These are phyloP conservation scores for Ceratobasidium sp. DNA, from an alignment of 1,284 basidiomycete species.

Conservation along the genomic window DNA sequence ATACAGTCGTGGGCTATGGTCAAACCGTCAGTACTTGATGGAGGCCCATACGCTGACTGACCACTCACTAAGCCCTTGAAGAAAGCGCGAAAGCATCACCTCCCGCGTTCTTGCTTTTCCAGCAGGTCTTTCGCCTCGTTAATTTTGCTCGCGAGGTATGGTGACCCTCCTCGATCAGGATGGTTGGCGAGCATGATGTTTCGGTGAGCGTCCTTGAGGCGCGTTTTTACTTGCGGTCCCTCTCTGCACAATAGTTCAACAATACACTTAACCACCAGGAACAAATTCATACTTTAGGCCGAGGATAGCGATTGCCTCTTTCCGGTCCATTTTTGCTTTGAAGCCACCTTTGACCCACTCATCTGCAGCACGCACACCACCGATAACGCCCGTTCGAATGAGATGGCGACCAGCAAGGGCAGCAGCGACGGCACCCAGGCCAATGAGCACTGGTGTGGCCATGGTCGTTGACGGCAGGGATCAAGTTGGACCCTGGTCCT, in stretches of 20 bases:
- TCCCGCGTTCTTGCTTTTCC: constrained; percentile 64
- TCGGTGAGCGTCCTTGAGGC: constrained; percentile 88
- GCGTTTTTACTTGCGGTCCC: constrained; percentile 68
- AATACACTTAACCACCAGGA: background rate
- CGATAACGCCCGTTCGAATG: constrained; percentile 61
- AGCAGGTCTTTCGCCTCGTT: constrained; percentile 90
- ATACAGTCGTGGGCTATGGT: background rate
- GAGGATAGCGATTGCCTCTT: constrained; percentile 88
- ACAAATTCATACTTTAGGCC: constrained; percentile 79
- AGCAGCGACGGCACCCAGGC: constrained; percentile 79
- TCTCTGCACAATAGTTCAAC: constrained; percentile 61
- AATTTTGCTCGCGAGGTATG: constrained; percentile 97
- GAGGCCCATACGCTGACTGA: too few species aligned
- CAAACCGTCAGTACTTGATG: background rate
- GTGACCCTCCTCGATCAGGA: constrained; percentile 94
- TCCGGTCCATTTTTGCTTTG: constrained; percentile 93
- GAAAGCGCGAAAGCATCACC: constrained; percentile 6
- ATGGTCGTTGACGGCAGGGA: constrained; percentile 46
- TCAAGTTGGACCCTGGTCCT: constrained; percentile 18
- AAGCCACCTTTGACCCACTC: constrained; percentile 95
- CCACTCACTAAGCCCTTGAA: background rate
- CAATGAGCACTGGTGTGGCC: constrained; percentile 73
- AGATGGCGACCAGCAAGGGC: constrained; percentile 78
- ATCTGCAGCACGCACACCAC: constrained; percentile 64
- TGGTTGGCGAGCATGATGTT: constrained; percentile 95